Percentiles rank a stretch among this genome's conserved stretches.
phyloP scores from a whole-genome alignment of 768 basidiomycete species.

The Termitomyces sp. region DNA sequence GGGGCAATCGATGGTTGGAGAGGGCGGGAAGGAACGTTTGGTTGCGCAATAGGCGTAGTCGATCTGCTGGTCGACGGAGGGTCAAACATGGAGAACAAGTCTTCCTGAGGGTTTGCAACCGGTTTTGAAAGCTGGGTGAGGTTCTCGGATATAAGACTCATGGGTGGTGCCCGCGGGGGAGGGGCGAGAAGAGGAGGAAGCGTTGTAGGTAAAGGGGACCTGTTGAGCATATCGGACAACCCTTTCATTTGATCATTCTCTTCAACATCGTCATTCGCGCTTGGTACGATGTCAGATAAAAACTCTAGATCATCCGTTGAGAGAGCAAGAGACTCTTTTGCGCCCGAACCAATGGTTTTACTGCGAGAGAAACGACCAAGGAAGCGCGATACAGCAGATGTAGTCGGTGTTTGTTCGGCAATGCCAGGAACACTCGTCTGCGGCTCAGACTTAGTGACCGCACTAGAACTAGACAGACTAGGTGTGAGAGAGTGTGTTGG shows the following conservation, averaged over 20 bases:
- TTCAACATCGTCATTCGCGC: slow-evolving; percentile 36
- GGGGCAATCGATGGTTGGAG: background rate
- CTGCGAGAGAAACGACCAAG: slow-evolving; percentile 66
- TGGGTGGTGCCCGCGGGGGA: slow-evolving; percentile 22
- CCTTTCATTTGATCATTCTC: slow-evolving; percentile 27
- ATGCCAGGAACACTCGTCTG: slow-evolving; percentile 11
- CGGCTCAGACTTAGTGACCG: background rate
- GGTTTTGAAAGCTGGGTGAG: background rate
- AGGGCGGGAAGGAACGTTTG: slow-evolving; percentile 7
- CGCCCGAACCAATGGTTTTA: slow-evolving; percentile 27
- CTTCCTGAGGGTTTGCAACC: slow-evolving; percentile 10
- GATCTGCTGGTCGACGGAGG: slow-evolving; percentile 9
- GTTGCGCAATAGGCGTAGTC: slow-evolving; percentile 1
- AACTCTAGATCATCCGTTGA: slow-evolving; percentile 82
- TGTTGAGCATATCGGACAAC: slow-evolving; percentile 35
- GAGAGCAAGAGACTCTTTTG: slow-evolving; percentile 57
- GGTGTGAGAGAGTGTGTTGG: slow-evolving; percentile 7
- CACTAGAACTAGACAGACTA: slow-evolving; percentile 3
- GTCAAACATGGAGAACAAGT: slow-evolving; percentile 25
- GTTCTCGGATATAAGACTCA: background rate
- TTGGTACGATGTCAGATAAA: slow-evolving; percentile 64
- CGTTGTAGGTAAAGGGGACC: slow-evolving; percentile 33
- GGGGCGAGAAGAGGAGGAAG: slow-evolving; percentile 44
- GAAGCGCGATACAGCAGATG: slow-evolving; percentile 81
- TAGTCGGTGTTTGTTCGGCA: slow-evolving; percentile 22